A percentile compares a stretch with the other conserved stretches of the same genome.
Evolutionary conservation across 1,284 basidiomycete genomes (phyloP).

Genomic region (Fomitopsis pinicola): DNA sequence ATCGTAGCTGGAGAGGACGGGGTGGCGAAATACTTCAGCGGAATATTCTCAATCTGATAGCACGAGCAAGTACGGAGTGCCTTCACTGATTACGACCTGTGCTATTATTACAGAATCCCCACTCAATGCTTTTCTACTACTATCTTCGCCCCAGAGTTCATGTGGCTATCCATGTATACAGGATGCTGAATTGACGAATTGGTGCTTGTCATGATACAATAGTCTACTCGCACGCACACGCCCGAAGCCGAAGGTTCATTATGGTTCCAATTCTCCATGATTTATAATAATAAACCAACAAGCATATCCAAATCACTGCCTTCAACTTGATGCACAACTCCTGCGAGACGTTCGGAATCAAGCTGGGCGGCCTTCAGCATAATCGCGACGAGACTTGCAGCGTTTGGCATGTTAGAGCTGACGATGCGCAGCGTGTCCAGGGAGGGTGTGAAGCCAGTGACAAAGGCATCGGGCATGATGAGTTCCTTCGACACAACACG

Average conservation of each 20-base stretch:
- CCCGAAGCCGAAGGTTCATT: no score
- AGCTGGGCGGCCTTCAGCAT: constrained; percentile 64
- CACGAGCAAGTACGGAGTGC: no score
- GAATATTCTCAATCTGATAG: not conserved
- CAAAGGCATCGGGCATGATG: constrained; percentile 51
- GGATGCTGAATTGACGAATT: no score
- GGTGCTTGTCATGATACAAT: no score
- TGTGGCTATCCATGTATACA: no score
- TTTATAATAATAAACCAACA: not conserved
- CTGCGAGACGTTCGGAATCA: constrained; percentile 40
- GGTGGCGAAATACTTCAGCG: constrained; percentile 25
- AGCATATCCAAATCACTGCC: not conserved
- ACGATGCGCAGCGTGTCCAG: constrained; percentile 82
- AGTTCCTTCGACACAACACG: constrained; percentile 51
- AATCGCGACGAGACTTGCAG: constrained; percentile 70
- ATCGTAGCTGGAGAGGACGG: constrained; percentile 26
- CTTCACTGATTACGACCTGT: no score
- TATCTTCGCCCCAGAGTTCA: no score
- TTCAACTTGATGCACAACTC: not conserved
- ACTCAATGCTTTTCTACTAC: no score
- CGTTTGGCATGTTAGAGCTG: constrained; percentile 86
- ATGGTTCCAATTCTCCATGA: no score
- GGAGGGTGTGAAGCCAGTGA: constrained; percentile 57
- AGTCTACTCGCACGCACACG: no score
- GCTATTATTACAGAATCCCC: no score